Percentiles rank a stretch among this genome's conserved stretches.
phyloP scores from a whole-genome alignment of 108 stramenopile genomes.

The Poteriospumella lacustris region DNA sequence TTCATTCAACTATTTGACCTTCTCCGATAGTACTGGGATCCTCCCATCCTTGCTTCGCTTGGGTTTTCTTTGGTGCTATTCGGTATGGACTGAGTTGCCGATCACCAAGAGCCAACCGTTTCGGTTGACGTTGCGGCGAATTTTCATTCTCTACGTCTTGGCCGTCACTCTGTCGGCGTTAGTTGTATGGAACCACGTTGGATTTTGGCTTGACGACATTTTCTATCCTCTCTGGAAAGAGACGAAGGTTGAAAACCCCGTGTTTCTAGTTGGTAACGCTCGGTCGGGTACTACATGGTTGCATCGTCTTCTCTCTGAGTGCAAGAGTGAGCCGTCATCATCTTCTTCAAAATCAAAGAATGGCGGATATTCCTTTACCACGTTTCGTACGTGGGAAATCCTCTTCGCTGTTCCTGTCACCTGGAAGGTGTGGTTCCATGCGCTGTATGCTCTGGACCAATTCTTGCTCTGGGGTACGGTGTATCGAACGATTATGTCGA shows the following conservation, averaged over 20 bases:
- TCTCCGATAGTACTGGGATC: too few relatives aligned
- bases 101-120: too few relatives aligned
- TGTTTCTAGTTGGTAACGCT: constrained; percentile 35
- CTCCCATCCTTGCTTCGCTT: too few relatives aligned
- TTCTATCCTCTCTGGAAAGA: constrained; percentile 28
- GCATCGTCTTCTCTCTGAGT: constrained; percentile 30
- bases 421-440: constrained; percentile 23
- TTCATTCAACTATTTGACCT: too few relatives aligned
- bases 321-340: too few relatives aligned
- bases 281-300: constrained; percentile 35
- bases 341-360: not conserved
- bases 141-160: not conserved
- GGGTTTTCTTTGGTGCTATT: too few relatives aligned
- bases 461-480: not conserved
- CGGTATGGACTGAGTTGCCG: too few relatives aligned
- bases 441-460: not conserved
- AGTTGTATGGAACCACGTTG: constrained; percentile 39
- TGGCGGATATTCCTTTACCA: constrained; percentile 25
- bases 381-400: constrained; percentile 31
- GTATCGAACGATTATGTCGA: not conserved
- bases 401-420: constrained; percentile 32
- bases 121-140: constrained; percentile 1
- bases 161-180: constrained; percentile 24
- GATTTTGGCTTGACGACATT: constrained; percentile 32
- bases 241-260: constrained; percentile 13